These are phyloP conservation scores for Flueggea neowawraea DNA, from an alignment of 441 rosid species.

Conservation along the genomic window DNA sequence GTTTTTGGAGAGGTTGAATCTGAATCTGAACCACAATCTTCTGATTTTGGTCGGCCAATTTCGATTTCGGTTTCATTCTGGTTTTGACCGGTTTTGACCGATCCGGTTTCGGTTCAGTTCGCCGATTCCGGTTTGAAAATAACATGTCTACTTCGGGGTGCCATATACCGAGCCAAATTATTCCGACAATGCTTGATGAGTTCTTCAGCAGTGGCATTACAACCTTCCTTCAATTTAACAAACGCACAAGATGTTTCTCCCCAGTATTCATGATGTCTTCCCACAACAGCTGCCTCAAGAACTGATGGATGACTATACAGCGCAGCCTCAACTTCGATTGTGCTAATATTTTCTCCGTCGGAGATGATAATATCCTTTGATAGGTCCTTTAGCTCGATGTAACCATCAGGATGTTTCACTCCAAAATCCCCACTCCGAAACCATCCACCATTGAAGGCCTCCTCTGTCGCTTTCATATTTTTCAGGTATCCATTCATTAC, in stretches of 20 bases:
- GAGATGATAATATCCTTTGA: slow-evolving; percentile 63
- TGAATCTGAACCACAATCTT: too few relatives aligned
- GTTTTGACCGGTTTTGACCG: too few relatives aligned
- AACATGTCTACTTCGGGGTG: too few relatives aligned
- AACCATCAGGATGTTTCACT: slow-evolving; percentile 56
- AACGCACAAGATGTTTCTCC: slow-evolving; percentile 86
- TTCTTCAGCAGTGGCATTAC: slow-evolving; percentile 28
- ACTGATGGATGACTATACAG: slow-evolving; percentile 49
- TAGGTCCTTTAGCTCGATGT: slow-evolving; percentile 58
- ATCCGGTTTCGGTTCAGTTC: too few relatives aligned
- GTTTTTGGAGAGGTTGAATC: too few relatives aligned
- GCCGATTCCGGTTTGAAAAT: too few relatives aligned
- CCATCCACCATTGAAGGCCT: slow-evolving; percentile 65
- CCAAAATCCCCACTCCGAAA: slow-evolving; percentile 63
- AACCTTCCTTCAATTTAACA: slow-evolving; percentile 59
- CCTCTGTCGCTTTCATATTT: slow-evolving; percentile 45
- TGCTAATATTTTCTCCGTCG: slow-evolving; percentile 74
- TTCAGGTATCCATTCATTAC: slow-evolving; percentile 68
- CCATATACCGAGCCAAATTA: slow-evolving; percentile 70
- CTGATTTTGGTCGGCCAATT: too few relatives aligned
- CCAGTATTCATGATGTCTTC: slow-evolving; percentile 69
- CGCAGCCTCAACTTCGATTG: slow-evolving; percentile 57
- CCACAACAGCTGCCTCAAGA: slow-evolving; percentile 66
- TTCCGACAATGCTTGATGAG: slow-evolving; percentile 53
- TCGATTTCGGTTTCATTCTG: too few relatives aligned